Evolutionary conservation across 805 yeast species (phyloP).

Genomic region (Metschnikowia matae): DNA sequence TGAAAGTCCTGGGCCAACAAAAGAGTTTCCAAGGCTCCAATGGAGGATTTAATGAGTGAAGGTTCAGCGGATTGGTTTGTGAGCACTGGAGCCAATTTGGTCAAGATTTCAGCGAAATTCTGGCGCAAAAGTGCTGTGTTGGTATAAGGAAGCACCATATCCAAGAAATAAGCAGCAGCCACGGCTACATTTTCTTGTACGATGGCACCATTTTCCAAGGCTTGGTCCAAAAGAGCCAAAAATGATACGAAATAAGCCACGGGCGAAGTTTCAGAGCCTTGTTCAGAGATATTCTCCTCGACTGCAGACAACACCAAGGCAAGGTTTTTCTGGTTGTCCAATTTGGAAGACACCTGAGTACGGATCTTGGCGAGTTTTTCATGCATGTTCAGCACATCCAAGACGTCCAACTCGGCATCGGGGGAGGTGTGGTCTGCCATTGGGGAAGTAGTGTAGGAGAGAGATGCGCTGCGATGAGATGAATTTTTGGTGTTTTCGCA

Average conservation of each 20-base stretch:
- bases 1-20: conserved; percentile 74
- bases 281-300: conserved; percentile 79
- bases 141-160: conserved; percentile 69
- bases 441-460: not conserved
- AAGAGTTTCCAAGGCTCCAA: conserved; percentile 80
- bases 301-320: conserved; percentile 84
- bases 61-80: conserved; percentile 69
- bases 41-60: conserved; percentile 73
- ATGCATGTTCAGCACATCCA: conserved; percentile 49
- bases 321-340: conserved; percentile 80
- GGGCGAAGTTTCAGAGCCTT: conserved; percentile 57
- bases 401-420: conserved; percentile 26
- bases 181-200: conserved; percentile 65
- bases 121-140: conserved; percentile 66
- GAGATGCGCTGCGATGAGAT: conserved; percentile 6
- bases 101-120: conserved; percentile 72
- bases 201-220: conserved; percentile 46
- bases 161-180: conserved; percentile 75
- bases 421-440: conserved; percentile 37
- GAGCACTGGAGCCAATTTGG: conserved; percentile 77
- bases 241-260: conserved; percentile 85
- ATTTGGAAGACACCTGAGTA: conserved; percentile 67
- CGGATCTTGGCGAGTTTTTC: conserved; percentile 65
- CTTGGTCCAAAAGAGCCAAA: conserved; percentile 74
- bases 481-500: not conserved